phyloP scores from a whole-genome alignment of 768 basidiomycete genomes.

The Xerocomus brunneocitrinus region DNA sequence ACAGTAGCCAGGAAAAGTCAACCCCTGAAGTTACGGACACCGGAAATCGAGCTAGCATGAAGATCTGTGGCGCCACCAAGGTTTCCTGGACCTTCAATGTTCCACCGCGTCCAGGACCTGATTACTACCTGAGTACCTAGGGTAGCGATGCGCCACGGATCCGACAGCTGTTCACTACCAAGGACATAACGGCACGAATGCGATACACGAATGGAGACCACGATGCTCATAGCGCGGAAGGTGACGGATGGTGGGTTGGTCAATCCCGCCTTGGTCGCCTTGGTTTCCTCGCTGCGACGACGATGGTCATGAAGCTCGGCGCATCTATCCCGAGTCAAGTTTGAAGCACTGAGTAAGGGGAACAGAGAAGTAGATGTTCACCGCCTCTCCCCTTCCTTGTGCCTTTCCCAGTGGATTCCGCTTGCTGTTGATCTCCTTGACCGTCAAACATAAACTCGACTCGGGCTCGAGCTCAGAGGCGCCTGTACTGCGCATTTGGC shows the following conservation, averaged over 20 bases:
- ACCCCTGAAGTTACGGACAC: background rate
- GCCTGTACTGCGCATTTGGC: background rate
- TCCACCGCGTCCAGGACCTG: background rate
- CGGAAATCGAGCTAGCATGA: background rate
- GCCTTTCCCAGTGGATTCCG: background rate
- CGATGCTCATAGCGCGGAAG: conserved; percentile 1
- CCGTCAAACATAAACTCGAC: background rate
- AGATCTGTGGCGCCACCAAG: background rate
- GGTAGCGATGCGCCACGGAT: background rate
- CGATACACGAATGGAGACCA: conserved; percentile 1
- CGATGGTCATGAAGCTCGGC: background rate
- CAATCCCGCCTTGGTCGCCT: background rate
- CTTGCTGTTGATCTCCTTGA: background rate
- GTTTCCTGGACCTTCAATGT: background rate
- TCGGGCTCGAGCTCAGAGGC: background rate
- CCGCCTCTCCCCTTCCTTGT: background rate
- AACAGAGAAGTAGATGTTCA: background rate
- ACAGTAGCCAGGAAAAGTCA: background rate
- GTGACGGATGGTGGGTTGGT: background rate
- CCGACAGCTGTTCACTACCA: background rate
- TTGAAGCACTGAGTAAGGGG: background rate
- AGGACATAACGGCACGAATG: background rate
- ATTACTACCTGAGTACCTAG: background rate
- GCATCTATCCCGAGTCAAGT: background rate
- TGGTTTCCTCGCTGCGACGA: too few relatives aligned